Evolutionary conservation across 257 asterid species (phyloP), one percentile per base, ranked within the genome.

Genomic region (Solanum megistacrolobum): DNA sequence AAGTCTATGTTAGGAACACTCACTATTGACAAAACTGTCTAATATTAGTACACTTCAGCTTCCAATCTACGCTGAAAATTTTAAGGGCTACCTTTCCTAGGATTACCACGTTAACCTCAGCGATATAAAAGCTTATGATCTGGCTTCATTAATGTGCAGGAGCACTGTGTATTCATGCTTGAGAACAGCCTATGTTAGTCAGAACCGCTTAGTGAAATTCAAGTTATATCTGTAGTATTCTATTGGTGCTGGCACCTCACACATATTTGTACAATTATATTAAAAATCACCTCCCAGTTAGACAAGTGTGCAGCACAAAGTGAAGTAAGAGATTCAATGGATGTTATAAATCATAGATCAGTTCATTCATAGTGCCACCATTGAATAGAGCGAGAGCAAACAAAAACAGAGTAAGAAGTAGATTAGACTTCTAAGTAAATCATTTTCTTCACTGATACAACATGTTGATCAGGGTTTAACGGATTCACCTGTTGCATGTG

Each of bases 401-500:
- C 65, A 18, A 65, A 81, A 43, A 43, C 20, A 46, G 85, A 46
- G 69, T 46, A 81, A 27, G 9, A 79, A 79, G 85, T 79, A 25
- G 85, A 79, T 43, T 46, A 79, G 39, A 8, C 39, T 27, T 81
- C 85, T 81, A 48, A 81, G 85, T 81, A 46, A 48, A 46, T 46
- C 38, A 29, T 29, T 81, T 46, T 81, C 69, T 29, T 32, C 85
- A 81, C 85, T 29, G 85, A 29, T 81, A 46, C 41, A 81, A 29
- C 36, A 81, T 29, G 36, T 29, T 46, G 69, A 81, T 81, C 34
- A 25, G 20, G 41, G 69, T 27, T 29, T 48, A 86, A 86, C 83
- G 32, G 83, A 89, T 62, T 86, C 84, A 96, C 99, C 99, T 97
- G 99, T 87, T 91, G 96, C 91, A 96, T 92, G 84, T 93, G 94